These are phyloP conservation scores for Leccinum variabile DNA, from an alignment of 1,284 basidiomycete species.

Conservation along the genomic window DNA sequence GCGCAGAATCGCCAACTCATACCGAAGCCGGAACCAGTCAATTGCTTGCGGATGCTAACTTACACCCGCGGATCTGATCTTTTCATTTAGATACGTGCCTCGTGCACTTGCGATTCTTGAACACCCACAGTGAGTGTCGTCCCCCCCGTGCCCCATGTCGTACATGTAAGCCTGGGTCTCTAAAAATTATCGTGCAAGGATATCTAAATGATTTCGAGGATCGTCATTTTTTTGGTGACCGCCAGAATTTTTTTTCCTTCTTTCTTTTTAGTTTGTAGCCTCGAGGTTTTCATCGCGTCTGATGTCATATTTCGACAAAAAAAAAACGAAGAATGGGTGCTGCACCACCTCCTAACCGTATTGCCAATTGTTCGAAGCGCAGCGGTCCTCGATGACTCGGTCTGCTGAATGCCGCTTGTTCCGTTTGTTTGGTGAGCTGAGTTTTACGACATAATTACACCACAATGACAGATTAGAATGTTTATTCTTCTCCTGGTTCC, in stretches of 20 bases:
- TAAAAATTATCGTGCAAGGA: neutral
- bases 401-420: constrained; percentile 18
- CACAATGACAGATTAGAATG: constrained; percentile 25
- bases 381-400: constrained; percentile 12
- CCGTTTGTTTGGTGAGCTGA: constrained; percentile 26
- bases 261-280: constrained; percentile 1
- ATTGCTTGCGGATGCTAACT: constrained; percentile 18
- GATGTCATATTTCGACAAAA: constrained; percentile 10
- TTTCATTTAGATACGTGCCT: constrained; percentile 28
- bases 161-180: constrained; percentile 5
- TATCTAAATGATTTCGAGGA: neutral
- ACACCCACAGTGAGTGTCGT: constrained; percentile 10
- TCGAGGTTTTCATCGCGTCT: constrained; percentile 7
- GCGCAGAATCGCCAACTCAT: constrained; percentile 19
- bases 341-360: constrained; percentile 12
- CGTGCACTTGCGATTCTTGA: constrained; percentile 18
- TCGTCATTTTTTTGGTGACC: neutral
- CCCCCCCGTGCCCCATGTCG: constrained; percentile 3
- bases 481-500: constrained; percentile 15
- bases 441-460: constrained; percentile 37
- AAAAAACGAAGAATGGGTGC: constrained; percentile 10
- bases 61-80: constrained; percentile 36
- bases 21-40: constrained; percentile 21
- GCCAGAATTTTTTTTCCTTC: neutral
- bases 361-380: constrained; percentile 21